Percentiles rank a stretch among this genome's conserved stretches.
These are phyloP conservation scores for Pterothamnion heteromorphum DNA, from an alignment of 31 red algal species.

Conservation along the genomic window DNA sequence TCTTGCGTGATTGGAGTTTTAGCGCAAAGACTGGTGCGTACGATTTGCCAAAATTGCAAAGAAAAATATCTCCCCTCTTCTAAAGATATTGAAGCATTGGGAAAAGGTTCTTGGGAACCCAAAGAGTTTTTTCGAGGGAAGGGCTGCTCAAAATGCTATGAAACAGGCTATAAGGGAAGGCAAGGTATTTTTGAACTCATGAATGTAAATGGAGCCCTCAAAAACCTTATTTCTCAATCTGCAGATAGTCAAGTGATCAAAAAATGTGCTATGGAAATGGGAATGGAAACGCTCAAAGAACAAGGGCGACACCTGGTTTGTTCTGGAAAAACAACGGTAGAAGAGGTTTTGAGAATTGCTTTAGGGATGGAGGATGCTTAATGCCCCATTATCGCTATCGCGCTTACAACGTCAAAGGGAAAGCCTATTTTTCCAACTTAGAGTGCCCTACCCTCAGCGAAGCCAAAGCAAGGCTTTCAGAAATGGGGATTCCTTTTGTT, in stretches of 20 bases:
- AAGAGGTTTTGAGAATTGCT: slow-evolving; percentile 1
- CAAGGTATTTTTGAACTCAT: background rate
- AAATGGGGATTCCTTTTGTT: no score
- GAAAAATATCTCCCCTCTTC: background rate
- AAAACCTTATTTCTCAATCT: background rate
- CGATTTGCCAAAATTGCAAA: background rate
- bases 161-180: background rate
- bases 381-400: no score
- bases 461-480: no score
- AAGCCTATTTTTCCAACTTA: no score
- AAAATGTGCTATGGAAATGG: background rate
- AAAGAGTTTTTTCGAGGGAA: background rate
- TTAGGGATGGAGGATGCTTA: no score
- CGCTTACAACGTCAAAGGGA: no score
- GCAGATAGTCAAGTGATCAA: background rate
- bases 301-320: background rate
- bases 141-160: background rate
- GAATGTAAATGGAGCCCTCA: background rate
- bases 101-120: no score
- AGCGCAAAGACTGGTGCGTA: slow-evolving; percentile 39
- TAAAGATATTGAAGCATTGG: no score
- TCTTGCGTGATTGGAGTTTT: slow-evolving; percentile 13
- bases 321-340: slow-evolving; percentile 2
- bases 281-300: background rate
- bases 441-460: no score